Evolutionary conservation across 108 stramenopile species (phyloP).

Genomic region (Stephanodiscus triporus): DNA sequence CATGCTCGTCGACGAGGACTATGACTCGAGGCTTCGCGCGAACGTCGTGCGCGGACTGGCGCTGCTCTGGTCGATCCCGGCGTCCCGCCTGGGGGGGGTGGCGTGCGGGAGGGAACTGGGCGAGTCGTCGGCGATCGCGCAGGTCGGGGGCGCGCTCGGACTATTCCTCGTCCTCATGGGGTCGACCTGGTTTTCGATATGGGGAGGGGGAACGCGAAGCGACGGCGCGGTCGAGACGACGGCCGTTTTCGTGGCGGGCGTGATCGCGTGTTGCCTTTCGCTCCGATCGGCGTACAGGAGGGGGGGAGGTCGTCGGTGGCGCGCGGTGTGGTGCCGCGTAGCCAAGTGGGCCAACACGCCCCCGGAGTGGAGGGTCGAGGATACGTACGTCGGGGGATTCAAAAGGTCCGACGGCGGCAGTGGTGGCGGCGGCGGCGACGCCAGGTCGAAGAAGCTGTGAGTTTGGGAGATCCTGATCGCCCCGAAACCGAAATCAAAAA

Average conservation of each 20-base stretch:
- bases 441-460: slow-evolving; percentile 20
- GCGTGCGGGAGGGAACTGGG: slow-evolving; percentile 37
- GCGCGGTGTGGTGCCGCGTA: slow-evolving; percentile 44
- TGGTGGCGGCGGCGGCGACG: neutral
- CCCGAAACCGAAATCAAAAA: neutral
- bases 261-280: slow-evolving; percentile 5
- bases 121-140: slow-evolving; percentile 6
- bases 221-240: neutral
- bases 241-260: slow-evolving; percentile 9
- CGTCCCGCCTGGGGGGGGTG: slow-evolving; percentile 34
- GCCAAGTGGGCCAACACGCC: slow-evolving; percentile 41
- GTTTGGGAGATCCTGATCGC: neutral
- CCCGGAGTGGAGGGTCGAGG: slow-evolving; percentile 48
- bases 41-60: slow-evolving; percentile 12
- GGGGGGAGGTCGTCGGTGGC: slow-evolving; percentile 24
- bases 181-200: slow-evolving; percentile 16
- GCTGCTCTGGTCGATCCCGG: slow-evolving; percentile 27
- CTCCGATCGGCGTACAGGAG: slow-evolving; percentile 15
- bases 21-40: slow-evolving; percentile 24
- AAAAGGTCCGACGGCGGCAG: neutral
- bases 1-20: slow-evolving; percentile 43
- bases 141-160: slow-evolving; percentile 14
- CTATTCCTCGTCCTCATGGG: slow-evolving; percentile 23
- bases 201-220: no score
- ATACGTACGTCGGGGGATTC: slow-evolving; percentile 31